Evolutionary conservation across 192 early-diverging fungal genomes (phyloP).

Genomic region (Coemansia sp.): DNA sequence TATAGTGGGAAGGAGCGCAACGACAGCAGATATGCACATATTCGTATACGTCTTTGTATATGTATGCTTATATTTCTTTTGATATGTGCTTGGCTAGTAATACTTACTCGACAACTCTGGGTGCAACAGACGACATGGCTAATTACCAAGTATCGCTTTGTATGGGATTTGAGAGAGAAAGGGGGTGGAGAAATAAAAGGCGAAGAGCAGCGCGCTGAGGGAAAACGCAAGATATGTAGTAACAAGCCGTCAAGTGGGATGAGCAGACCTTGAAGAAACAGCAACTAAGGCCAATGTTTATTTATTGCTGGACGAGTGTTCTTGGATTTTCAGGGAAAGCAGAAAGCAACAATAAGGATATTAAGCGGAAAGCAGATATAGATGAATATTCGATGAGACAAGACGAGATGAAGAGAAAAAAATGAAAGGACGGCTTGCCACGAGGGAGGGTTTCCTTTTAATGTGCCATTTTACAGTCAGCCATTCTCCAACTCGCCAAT

Average conservation of each 20-base stretch:
- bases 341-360: background rate
- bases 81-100: background rate
- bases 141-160: background rate
- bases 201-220: too few species aligned
- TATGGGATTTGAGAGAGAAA: background rate
- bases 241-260: too few species aligned
- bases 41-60: background rate
- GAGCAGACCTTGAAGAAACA: too few species aligned
- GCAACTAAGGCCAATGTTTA: too few species aligned
- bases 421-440: background rate
- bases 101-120: conserved; percentile 31
- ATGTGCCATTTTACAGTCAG: background rate
- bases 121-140: conserved; percentile 10
- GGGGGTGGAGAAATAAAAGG: background rate
- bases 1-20: too few species aligned
- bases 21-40: too few species aligned
- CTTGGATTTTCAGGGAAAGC: too few species aligned
- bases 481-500: background rate
- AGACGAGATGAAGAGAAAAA: background rate
- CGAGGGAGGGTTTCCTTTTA: background rate
- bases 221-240: too few species aligned
- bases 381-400: background rate
- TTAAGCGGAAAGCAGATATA: background rate
- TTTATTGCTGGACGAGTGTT: background rate
- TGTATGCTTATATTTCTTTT: background rate